Evolutionary conservation across 2,329 filamentous ascomycete genomes (phyloP).

Genomic region (Grosmannia serpens): DNA sequence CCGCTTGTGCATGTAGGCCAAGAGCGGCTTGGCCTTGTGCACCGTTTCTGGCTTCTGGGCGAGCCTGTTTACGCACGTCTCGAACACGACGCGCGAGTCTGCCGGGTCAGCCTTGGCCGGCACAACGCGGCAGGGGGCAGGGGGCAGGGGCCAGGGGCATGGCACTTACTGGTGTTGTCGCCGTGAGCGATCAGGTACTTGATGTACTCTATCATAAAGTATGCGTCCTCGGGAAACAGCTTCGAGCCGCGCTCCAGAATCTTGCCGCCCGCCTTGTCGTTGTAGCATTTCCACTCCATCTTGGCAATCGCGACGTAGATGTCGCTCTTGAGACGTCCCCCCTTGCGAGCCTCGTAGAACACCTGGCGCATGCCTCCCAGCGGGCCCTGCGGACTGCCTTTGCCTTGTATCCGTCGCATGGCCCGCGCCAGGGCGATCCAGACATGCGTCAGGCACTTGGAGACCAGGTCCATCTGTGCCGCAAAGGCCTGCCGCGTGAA

Average conservation of each 20-base stretch:
- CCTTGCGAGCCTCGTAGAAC: conserved; percentile 78
- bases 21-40: conserved; percentile 70
- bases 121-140: not conserved
- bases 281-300: conserved; percentile 92
- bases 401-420: conserved; percentile 88
- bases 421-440: conserved; percentile 94
- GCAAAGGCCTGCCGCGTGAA: conserved; percentile 56
- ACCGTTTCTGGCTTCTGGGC: conserved; percentile 64
- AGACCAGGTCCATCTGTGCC: conserved; percentile 63
- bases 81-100: conserved; percentile 94
- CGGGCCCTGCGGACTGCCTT: conserved; percentile 48
- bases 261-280: conserved; percentile 81
- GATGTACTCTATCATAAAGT: conserved; percentile 89
- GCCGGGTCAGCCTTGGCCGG: conserved; percentile 9
- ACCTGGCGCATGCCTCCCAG: conserved; percentile 67
- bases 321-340: conserved; percentile 82
- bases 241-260: conserved; percentile 93
- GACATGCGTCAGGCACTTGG: conserved; percentile 76
- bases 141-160: not conserved
- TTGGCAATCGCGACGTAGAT: conserved; percentile 89
- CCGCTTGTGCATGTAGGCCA: conserved; percentile 87
- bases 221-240: conserved; percentile 86
- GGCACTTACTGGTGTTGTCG: conserved; percentile 74
- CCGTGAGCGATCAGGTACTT: conserved; percentile 89
- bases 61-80: conserved; percentile 79